Evolutionary conservation across 164 flowering plant species (phyloP).

Genomic region (Magnolia kwangsiensis): DNA sequence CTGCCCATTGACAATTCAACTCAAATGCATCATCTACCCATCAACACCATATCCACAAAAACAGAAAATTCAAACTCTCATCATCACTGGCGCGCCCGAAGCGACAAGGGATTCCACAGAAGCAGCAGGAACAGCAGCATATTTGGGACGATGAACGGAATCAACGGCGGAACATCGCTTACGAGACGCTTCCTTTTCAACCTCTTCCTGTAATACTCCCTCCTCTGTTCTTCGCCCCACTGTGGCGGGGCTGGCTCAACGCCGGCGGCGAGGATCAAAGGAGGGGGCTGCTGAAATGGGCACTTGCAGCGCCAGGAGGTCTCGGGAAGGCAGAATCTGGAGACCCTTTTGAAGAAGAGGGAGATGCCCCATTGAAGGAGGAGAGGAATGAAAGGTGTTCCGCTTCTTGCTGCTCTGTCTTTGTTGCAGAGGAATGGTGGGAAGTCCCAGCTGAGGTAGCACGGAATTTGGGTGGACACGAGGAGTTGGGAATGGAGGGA

Average conservation of each 20-base stretch:
- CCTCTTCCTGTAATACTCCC: conserved; percentile 50
- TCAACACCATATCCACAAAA: not conserved
- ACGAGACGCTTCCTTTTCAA: conserved; percentile 42
- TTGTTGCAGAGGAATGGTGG: conserved; percentile 73
- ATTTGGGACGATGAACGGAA: conserved; percentile 72
- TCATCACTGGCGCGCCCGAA: not conserved
- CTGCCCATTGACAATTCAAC: not conserved
- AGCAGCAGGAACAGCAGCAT: conserved; percentile 45
- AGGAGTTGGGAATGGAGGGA: conserved; percentile 73
- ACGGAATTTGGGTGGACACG: conserved; percentile 66
- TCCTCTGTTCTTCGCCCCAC: conserved; percentile 52
- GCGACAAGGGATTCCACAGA: conserved; percentile 58
- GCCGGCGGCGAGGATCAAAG: conserved; percentile 68
- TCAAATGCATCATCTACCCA: not conserved
- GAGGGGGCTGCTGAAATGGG: conserved; percentile 84
- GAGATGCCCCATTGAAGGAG: conserved; percentile 54
- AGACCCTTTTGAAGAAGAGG: conserved; percentile 57
- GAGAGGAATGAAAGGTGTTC: conserved; percentile 20
- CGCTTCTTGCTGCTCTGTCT: not conserved
- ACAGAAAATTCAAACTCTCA: not conserved
- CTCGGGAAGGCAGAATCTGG: conserved; percentile 45
- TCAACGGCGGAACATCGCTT: conserved; percentile 44
- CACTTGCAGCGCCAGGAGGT: conserved; percentile 86
- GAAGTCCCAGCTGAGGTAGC: conserved; percentile 80
- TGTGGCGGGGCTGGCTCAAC: conserved; percentile 45